Conservation (phyloP, 2,329 filamentous ascomycete genomes). For the Cryoendolithus antarcticus region DNA sequence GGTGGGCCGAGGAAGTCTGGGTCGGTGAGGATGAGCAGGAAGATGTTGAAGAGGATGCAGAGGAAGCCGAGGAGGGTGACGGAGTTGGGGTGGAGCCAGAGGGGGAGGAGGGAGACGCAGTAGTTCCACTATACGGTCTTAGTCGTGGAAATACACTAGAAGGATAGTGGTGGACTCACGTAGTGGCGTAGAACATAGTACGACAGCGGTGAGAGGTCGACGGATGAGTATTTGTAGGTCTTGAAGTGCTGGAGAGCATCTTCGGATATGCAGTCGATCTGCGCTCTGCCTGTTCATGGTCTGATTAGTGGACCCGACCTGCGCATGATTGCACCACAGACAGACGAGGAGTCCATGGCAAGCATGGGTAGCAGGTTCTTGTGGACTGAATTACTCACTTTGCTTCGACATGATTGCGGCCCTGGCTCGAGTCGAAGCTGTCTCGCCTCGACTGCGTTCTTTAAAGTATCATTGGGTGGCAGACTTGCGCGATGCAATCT, state of each 20-base stretch:
- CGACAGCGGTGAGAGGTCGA: constrained; percentile 90
- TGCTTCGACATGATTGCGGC: no score
- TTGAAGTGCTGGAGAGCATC: constrained; percentile 85
- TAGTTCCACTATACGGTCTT: constrained; percentile 72
- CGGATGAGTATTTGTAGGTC: constrained; percentile 92
- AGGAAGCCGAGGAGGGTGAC: constrained; percentile 90
- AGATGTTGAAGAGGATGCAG: constrained; percentile 81
- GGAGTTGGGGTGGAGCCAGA: constrained; percentile 98
- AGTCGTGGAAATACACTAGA: not conserved
- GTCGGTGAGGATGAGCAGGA: constrained; percentile 62
- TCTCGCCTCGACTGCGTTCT: no score
- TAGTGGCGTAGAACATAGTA: constrained; percentile 91
- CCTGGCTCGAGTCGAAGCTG: no score
- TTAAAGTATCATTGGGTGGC: no score
- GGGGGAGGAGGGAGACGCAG: constrained; percentile 76
- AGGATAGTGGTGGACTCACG: constrained; percentile 40
- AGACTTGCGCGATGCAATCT: no score
- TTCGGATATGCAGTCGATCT: constrained; percentile 57
- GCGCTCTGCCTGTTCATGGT: constrained; percentile 4
- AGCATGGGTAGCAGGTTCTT: no score
- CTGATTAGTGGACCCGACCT: constrained; percentile 1
- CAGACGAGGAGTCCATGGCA: no score
- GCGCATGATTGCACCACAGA: not conserved
- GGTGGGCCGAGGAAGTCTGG: constrained; percentile 71
- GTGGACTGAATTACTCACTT: no score